phyloP scores from a whole-genome alignment of 2,329 filamentous ascomycete genomes.

The Colletotrichum sp. region DNA sequence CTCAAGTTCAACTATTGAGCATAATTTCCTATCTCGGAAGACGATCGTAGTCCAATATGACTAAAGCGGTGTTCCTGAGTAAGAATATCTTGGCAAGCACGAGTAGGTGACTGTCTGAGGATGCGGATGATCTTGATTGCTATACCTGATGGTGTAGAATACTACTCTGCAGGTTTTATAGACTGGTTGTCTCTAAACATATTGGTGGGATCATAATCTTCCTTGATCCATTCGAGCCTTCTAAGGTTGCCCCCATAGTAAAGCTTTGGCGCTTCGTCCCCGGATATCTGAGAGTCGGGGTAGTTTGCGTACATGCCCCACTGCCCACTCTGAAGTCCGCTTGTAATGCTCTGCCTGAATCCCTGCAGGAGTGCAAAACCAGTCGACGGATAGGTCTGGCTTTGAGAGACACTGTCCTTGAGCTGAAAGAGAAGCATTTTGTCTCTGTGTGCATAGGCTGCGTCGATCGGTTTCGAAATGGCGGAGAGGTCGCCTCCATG shows the following conservation, averaged over 20 bases:
- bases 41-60: neutral
- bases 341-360: constrained; percentile 42
- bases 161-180: constrained; percentile 12
- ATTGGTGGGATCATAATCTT: constrained; percentile 41
- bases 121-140: neutral
- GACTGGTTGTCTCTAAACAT: constrained; percentile 46
- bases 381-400: constrained; percentile 30
- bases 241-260: constrained; percentile 51
- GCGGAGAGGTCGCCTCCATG: constrained; percentile 40
- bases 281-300: constrained; percentile 51
- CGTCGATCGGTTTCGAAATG: constrained; percentile 30
- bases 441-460: constrained; percentile 45
- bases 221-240: constrained; percentile 42
- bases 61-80: neutral
- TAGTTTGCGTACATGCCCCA: constrained; percentile 61
- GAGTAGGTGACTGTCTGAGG: neutral
- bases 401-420: constrained; percentile 40
- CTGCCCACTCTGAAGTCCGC: constrained; percentile 35
- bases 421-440: constrained; percentile 58
- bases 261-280: constrained; percentile 48
- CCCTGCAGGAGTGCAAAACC: constrained; percentile 40
- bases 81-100: neutral
- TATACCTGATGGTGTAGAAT: neutral
- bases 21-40: neutral
- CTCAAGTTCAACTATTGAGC: neutral